These are phyloP conservation scores for Exidia glandulosa DNA, from an alignment of 768 basidiomycete species.

Conservation along the genomic window DNA sequence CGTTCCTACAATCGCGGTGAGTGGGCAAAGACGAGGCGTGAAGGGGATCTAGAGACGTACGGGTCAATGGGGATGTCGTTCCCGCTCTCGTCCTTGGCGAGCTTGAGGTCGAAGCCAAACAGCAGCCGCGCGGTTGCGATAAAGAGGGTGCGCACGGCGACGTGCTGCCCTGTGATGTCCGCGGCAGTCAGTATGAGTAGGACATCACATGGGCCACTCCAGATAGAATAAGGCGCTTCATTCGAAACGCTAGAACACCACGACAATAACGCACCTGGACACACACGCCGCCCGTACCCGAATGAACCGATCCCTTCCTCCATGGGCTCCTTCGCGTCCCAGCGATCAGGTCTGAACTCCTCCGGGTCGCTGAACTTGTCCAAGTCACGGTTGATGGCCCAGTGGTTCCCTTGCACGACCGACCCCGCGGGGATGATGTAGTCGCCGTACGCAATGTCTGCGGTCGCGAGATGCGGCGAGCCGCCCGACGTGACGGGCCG, in stretches of 20 bases:
- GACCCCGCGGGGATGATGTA: slow-evolving; percentile 32
- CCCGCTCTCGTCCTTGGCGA: slow-evolving; percentile 13
- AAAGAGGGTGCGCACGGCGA: slow-evolving; percentile 49
- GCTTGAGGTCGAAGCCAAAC: slow-evolving; percentile 51
- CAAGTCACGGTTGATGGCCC: slow-evolving; percentile 48
- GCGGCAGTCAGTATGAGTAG: too few relatives aligned
- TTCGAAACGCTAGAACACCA: not conserved
- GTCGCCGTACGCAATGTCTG: slow-evolving; percentile 38
- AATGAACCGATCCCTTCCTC: slow-evolving; percentile 46
- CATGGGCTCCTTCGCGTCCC: slow-evolving; percentile 34
- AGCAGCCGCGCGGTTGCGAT: slow-evolving; percentile 52
- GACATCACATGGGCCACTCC: too few relatives aligned
- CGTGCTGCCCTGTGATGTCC: slow-evolving; percentile 37
- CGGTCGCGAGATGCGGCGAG: slow-evolving; percentile 52
- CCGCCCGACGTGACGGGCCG: slow-evolving; percentile 27
- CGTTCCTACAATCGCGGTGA: slow-evolving; percentile 48
- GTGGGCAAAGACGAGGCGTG: slow-evolving; percentile 24
- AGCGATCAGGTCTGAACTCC: slow-evolving; percentile 45
- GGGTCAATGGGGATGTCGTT: not conserved
- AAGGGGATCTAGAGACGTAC: not conserved
- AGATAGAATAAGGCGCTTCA: too few relatives aligned
- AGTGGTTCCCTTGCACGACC: slow-evolving; percentile 27
- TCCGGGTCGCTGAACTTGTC: slow-evolving; percentile 49
- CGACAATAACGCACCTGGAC: not conserved
- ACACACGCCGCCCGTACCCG: slow-evolving; percentile 39